Evolutionary conservation across 805 yeast genomes (phyloP).

Genomic region (Sugiyamaella floridensis): DNA sequence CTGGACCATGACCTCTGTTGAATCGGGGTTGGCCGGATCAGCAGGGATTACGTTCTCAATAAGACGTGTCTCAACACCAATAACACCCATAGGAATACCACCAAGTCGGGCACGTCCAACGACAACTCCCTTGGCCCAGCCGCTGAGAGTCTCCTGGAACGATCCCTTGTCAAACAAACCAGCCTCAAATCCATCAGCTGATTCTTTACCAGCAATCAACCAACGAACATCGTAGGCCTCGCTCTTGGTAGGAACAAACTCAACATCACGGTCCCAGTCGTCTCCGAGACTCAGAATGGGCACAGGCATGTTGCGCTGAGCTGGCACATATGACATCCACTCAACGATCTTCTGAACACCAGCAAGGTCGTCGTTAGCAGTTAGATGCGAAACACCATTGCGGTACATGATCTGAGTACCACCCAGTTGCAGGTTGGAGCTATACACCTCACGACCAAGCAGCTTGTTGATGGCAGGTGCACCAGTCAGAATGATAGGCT

Average conservation of each 20-base stretch:
- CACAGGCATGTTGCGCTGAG: constrained; percentile 79
- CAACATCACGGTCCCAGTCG: constrained; percentile 90
- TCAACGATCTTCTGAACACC: constrained; percentile 92
- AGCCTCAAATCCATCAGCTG: constrained; percentile 65
- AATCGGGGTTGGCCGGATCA: constrained; percentile 96
- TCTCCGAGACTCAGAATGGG: constrained; percentile 77
- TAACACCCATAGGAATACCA: constrained; percentile 98
- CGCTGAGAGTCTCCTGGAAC: constrained; percentile 92
- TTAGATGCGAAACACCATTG: constrained; percentile 96
- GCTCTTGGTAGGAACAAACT: constrained; percentile 62
- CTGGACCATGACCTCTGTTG: constrained; percentile 77
- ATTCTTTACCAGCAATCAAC: constrained; percentile 80
- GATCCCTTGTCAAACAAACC: constrained; percentile 92
- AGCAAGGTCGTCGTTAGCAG: constrained; percentile 93
- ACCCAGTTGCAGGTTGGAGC: constrained; percentile 95
- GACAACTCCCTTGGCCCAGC: constrained; percentile 98
- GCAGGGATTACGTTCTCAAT: constrained; percentile 92
- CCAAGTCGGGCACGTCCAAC: constrained; percentile 98
- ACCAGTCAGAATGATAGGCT: constrained; percentile 97
- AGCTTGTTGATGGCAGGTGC: constrained; percentile 98
- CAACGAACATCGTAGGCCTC: constrained; percentile 88
- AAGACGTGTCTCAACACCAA: constrained; percentile 88
- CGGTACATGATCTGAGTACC: constrained; percentile 98
- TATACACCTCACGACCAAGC: constrained; percentile 93
- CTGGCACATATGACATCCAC: constrained; percentile 95